Percentiles rank a stretch among this genome's conserved stretches.
phyloP scores from a whole-genome alignment of 371 early-diverging fungal genomes.

The Mortierella sp. region DNA sequence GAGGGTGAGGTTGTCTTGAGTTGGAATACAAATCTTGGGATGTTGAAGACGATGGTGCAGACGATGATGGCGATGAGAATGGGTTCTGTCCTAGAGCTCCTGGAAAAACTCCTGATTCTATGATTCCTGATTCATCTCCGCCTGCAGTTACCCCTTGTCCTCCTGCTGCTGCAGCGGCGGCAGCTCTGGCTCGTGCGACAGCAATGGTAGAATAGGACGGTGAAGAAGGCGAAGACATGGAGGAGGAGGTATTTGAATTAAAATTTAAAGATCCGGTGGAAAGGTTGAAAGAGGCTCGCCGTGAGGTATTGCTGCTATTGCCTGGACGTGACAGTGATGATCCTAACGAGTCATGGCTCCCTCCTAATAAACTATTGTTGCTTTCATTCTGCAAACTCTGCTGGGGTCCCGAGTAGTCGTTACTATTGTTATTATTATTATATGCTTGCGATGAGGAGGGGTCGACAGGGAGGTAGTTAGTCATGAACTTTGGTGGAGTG shows the following conservation, averaged over 20 bases:
- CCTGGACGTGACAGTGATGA: constrained; percentile 2
- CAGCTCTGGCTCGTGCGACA: constrained; percentile 50
- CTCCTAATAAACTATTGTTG: constrained; percentile 6
- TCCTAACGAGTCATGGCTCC: constrained; percentile 26
- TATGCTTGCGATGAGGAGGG: constrained; percentile 7
- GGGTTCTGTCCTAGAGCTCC: constrained; percentile 19
- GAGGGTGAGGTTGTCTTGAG: constrained; percentile 10
- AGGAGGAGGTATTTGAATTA: constrained; percentile 20
- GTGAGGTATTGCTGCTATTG: not conserved
- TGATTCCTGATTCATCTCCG: constrained; percentile 10
- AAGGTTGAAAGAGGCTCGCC: constrained; percentile 40
- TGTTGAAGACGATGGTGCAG: constrained; percentile 2
- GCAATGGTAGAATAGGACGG: constrained; percentile 54
- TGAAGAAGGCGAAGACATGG: constrained; percentile 48
- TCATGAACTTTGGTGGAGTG: constrained; percentile 32
- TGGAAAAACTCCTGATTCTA: constrained; percentile 47
- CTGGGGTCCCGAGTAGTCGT: not conserved
- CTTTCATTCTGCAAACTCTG: constrained; percentile 13
- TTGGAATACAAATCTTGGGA: not conserved
- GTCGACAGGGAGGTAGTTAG: constrained; percentile 6
- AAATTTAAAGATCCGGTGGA: constrained; percentile 38
- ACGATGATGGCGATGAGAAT: constrained; percentile 3
- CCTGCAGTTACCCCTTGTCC: constrained; percentile 4
- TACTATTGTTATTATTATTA: not conserved
- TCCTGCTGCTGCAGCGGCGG: constrained; percentile 34